These are phyloP conservation scores for Colletotrichum sp. DNA, from an alignment of 2,329 filamentous ascomycete species.

Conservation along the genomic window DNA sequence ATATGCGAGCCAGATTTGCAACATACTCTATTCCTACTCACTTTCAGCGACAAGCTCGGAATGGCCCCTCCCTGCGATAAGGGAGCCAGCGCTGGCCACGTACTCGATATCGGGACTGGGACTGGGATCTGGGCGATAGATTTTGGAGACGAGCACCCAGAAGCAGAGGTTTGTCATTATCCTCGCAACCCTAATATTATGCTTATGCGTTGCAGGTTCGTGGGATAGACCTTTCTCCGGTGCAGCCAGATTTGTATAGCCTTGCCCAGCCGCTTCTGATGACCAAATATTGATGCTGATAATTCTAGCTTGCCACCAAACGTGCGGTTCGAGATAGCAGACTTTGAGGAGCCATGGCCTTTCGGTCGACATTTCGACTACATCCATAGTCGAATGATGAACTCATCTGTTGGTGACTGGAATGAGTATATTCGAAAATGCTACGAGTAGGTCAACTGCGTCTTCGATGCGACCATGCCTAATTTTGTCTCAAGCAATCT, in stretches of 20 bases:
- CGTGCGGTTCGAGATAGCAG: slow-evolving; percentile 43
- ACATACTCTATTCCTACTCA: neutral
- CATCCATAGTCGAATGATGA: slow-evolving; percentile 61
- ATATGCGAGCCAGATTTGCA: neutral
- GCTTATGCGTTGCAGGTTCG: slow-evolving; percentile 25
- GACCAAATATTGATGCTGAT: neutral
- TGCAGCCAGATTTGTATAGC: slow-evolving; percentile 29
- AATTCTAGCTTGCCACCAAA: slow-evolving; percentile 39
- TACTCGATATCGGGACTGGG: slow-evolving; percentile 25
- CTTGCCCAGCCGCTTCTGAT: neutral
- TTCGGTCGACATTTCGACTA: slow-evolving; percentile 54
- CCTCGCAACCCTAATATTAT: neutral
- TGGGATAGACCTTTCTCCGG: slow-evolving; percentile 34
- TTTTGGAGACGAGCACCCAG: slow-evolving; percentile 36
- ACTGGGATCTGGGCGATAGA: slow-evolving; percentile 25
- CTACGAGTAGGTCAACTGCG: slow-evolving; percentile 31
- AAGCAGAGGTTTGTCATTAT: slow-evolving; percentile 17
- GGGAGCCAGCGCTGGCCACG: slow-evolving; percentile 1
- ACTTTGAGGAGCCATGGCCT: slow-evolving; percentile 30
- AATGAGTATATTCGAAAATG: slow-evolving; percentile 53
- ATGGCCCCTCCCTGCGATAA: neutral
- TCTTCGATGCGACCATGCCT: neutral
- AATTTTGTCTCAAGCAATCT: neutral
- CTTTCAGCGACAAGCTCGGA: neutral
- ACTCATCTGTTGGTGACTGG: slow-evolving; percentile 60